Evolutionary conservation across 805 yeast genomes (phyloP), one percentile per base, ranked within the genome.

Genomic region (Saccharomycopsis malanga): DNA sequence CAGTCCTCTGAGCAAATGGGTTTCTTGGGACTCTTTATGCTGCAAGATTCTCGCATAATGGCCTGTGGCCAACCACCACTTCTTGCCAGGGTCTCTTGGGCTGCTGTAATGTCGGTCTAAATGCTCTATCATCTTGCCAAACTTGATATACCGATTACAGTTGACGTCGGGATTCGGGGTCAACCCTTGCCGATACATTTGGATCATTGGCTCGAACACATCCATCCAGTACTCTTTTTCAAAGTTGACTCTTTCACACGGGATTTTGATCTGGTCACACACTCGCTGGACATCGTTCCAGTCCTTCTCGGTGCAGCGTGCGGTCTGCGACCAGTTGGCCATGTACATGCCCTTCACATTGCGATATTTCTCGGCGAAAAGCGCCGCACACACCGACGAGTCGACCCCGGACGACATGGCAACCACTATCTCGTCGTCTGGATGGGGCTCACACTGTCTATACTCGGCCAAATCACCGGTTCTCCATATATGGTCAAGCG

Each of bases 381-480:
- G 47, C 0, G 84, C 79, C 0, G 98, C 97, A 2, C 84, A 76
- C 1, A 89, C 87, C 1, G 96, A 83, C 0, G 97, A 89, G 63
- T 93, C 98, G 1, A 93, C 98, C 0, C 98, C 98, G 0, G 95
- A 85, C 1, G 96, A 87, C 96, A 93, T 86, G 5, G 98, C 96
- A 4, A 93, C 77, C 18, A 84, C 66, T 20, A 91, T 74, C 45
- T 73, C 76, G 56, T 86, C 95, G 27, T 70, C 61, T 7, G 53
- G 54, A 0, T 56, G 52, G 0, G 91, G 91, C 17, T 55, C 52
- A 4, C 58, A 61, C 59, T 71, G 87, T 51, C 14, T 21, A 17
- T 48, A 51, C 18, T 24, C 36, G 15, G 22, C 22, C 5, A 37
- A 37, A 10, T 7, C 3, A 29, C 6, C 15, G 17, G 36, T 6